A percentile compares a stretch with the other conserved stretches of the same genome.
phyloP scores from a whole-genome alignment of 805 yeast species.

The Metschnikowia reukaufii region DNA sequence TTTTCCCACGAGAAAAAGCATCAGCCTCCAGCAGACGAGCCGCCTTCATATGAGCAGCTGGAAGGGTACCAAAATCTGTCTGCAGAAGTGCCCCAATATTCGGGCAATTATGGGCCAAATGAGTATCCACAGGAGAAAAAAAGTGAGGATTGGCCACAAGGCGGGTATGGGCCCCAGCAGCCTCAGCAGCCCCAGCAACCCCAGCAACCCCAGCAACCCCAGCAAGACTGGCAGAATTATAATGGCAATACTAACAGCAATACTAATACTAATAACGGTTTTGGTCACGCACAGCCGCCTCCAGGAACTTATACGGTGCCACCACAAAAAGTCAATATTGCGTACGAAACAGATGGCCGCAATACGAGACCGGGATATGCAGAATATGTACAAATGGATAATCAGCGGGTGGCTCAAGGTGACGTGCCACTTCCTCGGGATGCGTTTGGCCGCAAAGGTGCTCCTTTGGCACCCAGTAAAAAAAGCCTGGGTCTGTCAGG shows the following conservation, averaged over 20 bases:
- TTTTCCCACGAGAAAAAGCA: constrained; percentile 1
- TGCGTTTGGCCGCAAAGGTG: constrained; percentile 29
- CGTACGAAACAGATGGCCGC: constrained; percentile 34
- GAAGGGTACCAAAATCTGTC: constrained; percentile 5
- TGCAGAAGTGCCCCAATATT: constrained; percentile 4
- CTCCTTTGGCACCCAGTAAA: constrained; percentile 34
- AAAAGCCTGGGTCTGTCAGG: constrained; percentile 26
- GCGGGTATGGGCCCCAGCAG: background rate
- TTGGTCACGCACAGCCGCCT: constrained; percentile 4
- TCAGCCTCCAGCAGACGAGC: constrained; percentile 7
- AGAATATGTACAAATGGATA: constrained; percentile 33
- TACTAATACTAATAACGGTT: background rate
- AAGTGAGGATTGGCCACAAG: background rate
- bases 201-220: background rate
- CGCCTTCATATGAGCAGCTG: constrained; percentile 22
- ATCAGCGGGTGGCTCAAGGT: constrained; percentile 32
- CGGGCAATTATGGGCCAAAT: constrained; percentile 14
- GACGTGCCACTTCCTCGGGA: constrained; percentile 31
- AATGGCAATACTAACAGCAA: background rate
- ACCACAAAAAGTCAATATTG: constrained; percentile 38
- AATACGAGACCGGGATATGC: constrained; percentile 39
- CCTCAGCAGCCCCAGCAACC: background rate
- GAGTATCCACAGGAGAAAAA: constrained; percentile 21
- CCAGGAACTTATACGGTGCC: constrained; percentile 25
- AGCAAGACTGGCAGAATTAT: background rate